phyloP scores from a whole-genome alignment of 805 yeast genomes.

The Wickerhamomyces hampshirensis region DNA sequence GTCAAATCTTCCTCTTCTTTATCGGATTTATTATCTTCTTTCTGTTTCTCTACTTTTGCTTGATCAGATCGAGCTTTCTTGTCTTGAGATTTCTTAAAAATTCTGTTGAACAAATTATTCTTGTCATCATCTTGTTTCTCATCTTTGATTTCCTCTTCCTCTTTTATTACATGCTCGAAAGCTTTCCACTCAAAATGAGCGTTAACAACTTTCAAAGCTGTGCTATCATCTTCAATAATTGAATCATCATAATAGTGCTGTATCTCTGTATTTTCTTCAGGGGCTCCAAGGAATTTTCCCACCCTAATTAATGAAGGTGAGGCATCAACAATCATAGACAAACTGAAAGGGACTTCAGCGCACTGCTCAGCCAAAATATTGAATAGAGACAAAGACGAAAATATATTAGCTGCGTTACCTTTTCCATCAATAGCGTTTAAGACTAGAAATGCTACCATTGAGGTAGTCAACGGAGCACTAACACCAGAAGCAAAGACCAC shows the following conservation, averaged over 20 bases:
- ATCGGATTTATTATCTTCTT: too few relatives aligned
- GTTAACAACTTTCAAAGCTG: conserved; percentile 46
- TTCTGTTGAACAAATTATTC: too few relatives aligned
- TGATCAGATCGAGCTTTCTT: too few relatives aligned
- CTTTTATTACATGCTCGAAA: too few relatives aligned
- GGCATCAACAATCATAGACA: conserved; percentile 66
- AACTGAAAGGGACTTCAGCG: conserved; percentile 64
- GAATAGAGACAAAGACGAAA: conserved; percentile 67
- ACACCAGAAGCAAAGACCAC: conserved; percentile 45
- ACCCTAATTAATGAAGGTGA: conserved; percentile 55
- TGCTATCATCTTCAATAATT: conserved; percentile 20
- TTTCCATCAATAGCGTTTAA: conserved; percentile 33
- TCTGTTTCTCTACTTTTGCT: conserved; percentile 17
- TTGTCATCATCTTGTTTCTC: too few relatives aligned
- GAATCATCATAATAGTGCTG: conserved; percentile 11
- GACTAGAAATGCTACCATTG: conserved; percentile 48
- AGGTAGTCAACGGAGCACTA: conserved; percentile 44
- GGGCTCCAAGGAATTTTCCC: conserved; percentile 42
- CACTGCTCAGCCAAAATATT: conserved; percentile 57
- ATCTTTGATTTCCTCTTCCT: background rate
- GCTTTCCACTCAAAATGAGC: conserved; percentile 70
- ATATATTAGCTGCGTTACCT: conserved; percentile 54
- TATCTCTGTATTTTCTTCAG: conserved; percentile 36
- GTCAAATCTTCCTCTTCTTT: conserved; percentile 8
- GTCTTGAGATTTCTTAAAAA: too few relatives aligned